A percentile compares a stretch with the other conserved stretches of the same genome.
Evolutionary conservation across 805 yeast genomes (phyloP).

Genomic region (Metschnikowia cerradonensis): DNA sequence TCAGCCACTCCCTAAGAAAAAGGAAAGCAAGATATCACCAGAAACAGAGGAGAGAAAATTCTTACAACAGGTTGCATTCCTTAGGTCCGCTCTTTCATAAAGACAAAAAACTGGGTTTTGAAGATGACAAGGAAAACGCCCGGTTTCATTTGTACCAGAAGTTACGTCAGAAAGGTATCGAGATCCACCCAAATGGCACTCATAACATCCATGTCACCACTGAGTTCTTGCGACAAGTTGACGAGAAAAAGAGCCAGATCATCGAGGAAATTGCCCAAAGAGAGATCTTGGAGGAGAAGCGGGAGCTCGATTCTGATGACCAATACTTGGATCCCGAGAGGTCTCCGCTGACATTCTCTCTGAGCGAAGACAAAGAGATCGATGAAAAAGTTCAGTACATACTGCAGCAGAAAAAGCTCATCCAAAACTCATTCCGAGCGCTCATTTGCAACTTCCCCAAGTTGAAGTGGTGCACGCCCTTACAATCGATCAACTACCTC

Average conservation of each 20-base stretch:
- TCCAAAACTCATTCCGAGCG: conserved; percentile 8
- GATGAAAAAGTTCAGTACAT: background rate
- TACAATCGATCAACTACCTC: conserved; percentile 15
- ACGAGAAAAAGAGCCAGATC: background rate
- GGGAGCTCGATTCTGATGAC: too few relatives aligned
- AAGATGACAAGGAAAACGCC: background rate
- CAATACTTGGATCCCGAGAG: background rate
- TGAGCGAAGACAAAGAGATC: background rate
- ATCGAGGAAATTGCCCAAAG: background rate
- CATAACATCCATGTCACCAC: conserved; percentile 2
- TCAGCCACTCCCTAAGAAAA: background rate
- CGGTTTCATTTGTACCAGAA: conserved; percentile 1
- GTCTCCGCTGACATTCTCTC: background rate
- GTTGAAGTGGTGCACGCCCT: conserved; percentile 14
- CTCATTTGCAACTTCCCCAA: conserved; percentile 8
- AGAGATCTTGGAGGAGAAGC: background rate
- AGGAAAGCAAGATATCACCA: background rate
- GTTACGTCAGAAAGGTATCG: conserved; percentile 1
- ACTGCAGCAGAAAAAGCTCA: conserved; percentile 9
- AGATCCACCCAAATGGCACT: conserved; percentile 1
- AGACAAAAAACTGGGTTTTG: background rate
- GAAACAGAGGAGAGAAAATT: background rate
- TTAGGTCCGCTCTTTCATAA: background rate
- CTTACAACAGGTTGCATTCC: background rate
- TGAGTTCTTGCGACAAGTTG: background rate